Evolutionary conservation across 2,329 filamentous ascomycete genomes (phyloP).

Genomic region (Monosporascus sp.): DNA sequence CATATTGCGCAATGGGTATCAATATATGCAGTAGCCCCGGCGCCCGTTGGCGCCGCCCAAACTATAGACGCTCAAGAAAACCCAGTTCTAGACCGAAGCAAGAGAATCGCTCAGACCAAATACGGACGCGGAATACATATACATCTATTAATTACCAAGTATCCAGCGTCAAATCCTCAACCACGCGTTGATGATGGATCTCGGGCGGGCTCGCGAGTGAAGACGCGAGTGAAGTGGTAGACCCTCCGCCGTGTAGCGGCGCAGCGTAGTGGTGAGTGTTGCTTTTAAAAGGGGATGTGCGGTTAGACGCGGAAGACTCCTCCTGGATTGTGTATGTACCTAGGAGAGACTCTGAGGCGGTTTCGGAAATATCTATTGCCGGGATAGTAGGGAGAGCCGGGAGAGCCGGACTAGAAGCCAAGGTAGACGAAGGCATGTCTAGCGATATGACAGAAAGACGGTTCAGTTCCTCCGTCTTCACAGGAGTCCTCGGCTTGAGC

Average conservation of each 20-base stretch:
- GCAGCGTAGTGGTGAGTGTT: neutral
- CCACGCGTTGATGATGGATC: neutral
- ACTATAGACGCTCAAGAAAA: too few relatives aligned
- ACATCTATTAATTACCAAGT: neutral
- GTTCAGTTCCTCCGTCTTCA: neutral
- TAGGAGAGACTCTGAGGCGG: neutral
- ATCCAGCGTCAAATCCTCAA: neutral
- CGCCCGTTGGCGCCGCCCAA: too few relatives aligned
- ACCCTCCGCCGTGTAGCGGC: neutral
- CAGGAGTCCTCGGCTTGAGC: neutral
- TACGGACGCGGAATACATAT: too few relatives aligned
- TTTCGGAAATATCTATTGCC: neutral
- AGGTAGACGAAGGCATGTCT: neutral
- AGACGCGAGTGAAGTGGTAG: neutral
- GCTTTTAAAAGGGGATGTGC: neutral
- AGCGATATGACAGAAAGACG: neutral
- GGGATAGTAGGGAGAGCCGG: neutral
- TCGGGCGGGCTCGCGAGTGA: neutral
- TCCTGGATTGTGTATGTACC: neutral
- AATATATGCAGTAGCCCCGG: too few relatives aligned
- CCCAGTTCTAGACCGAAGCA: too few relatives aligned
- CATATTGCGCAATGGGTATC: too few relatives aligned
- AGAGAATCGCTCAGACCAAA: too few relatives aligned
- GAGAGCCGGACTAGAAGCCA: neutral
- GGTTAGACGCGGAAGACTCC: neutral